Base-by-base conservation (phyloP, 441 rosid genomes). In the Populus hybrid region DNA sequence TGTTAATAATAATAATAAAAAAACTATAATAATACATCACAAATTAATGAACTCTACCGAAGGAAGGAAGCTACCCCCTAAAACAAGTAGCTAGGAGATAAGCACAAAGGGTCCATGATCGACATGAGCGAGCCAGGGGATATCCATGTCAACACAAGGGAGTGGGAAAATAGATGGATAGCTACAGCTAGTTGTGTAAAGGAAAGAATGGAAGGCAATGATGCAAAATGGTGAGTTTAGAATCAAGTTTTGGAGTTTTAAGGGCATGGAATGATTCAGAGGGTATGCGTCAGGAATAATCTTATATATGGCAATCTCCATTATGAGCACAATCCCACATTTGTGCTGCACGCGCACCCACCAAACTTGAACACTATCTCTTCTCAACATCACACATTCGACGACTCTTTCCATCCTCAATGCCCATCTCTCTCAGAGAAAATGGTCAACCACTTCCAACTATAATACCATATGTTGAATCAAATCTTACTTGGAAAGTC, bases 321-420 rank as follows among this genome's bases (percentile, higher is more conserved):
- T 79, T 79, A 87, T 89, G 87, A 88, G 88, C 32, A 85, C 90
- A 85, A 79, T 86, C 83, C 89, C 89, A 82, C 89, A 67, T 79
- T 79, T 77, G 73, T 57, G 79, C 84, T 80, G 95, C 95, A 91
- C 87, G 91, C 95, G 95, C 93, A 91, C 76, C 91, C 91, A 89
- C 91, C 90, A 82, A 89, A 86, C 90, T 80, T 84, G 72, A 40
- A 75, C 78, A 77, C 83, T 74, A 71, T 67, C 69, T 61, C 32
- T 30, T 30, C 32, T 30, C 32, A 30, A 30, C 32, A 30, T 30
- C 32, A 30, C 32, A 30, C 32, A 30, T 30, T 30, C 32, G 4
- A 35, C 8, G 7, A 5, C 61, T 53, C 21, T 18, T 53, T 6
- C 61, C 59, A 50, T 42, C 10, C 5, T 64, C 36, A 69, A 66